Percentiles rank a stretch among this genome's conserved stretches.
These are phyloP conservation scores for Xanthoceras sorbifolium DNA, from an alignment of 345 rosid species.

Conservation along the genomic window DNA sequence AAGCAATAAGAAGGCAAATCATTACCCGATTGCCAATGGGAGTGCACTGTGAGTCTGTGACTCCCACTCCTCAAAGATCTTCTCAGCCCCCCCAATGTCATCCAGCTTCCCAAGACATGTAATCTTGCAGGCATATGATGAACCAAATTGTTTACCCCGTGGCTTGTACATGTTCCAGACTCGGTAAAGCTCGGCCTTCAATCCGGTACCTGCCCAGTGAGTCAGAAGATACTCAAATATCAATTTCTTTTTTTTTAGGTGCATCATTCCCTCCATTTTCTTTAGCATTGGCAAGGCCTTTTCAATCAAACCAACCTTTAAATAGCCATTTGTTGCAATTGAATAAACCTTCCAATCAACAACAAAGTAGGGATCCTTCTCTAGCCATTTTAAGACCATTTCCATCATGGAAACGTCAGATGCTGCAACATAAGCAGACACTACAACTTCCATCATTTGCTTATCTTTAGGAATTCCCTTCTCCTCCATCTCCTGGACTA, in stretches of 20 bases:
- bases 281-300: conserved; percentile 25
- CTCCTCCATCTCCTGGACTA: conserved; percentile 28
- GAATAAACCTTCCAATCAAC: conserved; percentile 25
- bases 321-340: conserved; percentile 30
- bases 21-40: conserved; percentile 21
- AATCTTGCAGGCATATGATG: conserved; percentile 19
- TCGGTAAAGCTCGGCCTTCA: conserved; percentile 31
- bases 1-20: conserved; percentile 28
- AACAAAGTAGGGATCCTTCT: neutral
- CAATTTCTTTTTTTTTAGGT: neutral
- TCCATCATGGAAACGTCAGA: conserved; percentile 29
- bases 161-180: conserved; percentile 32
- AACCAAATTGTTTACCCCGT: neutral
- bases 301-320: conserved; percentile 25
- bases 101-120: conserved; percentile 24
- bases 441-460: conserved; percentile 11
- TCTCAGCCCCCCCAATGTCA: conserved; percentile 42
- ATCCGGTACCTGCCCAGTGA: conserved; percentile 21
- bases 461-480: conserved; percentile 29
- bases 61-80: conserved; percentile 32
- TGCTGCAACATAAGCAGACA: conserved; percentile 21
- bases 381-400: conserved; percentile 16
- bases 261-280: conserved; percentile 28
- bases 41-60: conserved; percentile 24
- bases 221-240: conserved; percentile 21